phyloP scores from a whole-genome alignment of 805 yeast genomes.

The Teunomyces lycoperdinae region DNA sequence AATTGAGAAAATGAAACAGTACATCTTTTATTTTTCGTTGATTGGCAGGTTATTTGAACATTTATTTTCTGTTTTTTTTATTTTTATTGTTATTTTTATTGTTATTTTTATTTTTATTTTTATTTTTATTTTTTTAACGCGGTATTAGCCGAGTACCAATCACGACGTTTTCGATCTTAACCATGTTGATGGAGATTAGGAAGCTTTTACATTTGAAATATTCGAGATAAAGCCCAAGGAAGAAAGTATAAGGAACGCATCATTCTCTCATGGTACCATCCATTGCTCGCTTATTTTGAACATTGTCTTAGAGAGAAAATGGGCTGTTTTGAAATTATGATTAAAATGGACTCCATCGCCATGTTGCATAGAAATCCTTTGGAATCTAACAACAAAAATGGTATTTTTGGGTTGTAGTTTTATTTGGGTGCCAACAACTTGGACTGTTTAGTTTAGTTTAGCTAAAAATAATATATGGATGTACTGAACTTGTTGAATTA shows the following conservation, averaged over 20 bases:
- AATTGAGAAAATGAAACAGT: background rate
- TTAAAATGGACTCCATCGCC: background rate
- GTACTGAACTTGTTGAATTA: background rate
- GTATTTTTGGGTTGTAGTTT: background rate
- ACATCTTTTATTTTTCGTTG: background rate
- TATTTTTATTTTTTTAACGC: background rate
- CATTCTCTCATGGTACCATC: background rate
- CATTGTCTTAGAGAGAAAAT: background rate
- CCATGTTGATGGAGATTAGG: background rate
- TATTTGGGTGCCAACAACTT: background rate
- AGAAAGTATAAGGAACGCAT: background rate
- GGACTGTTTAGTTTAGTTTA: slow-evolving; percentile 2
- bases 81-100: no score
- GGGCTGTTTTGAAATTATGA: background rate
- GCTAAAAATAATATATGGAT: background rate
- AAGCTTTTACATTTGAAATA: background rate
- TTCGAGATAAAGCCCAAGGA: background rate
- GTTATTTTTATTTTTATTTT: background rate
- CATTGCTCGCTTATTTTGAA: background rate
- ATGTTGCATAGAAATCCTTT: background rate
- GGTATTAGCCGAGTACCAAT: slow-evolving; percentile 1
- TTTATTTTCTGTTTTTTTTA: background rate
- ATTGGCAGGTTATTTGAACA: background rate
- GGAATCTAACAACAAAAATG: background rate
- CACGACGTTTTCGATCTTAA: background rate